Percentiles rank a stretch among this genome's conserved stretches.
Evolutionary conservation across 306 rosid species (phyloP).

Genomic region (Amphicarpaea edgeworthii): DNA sequence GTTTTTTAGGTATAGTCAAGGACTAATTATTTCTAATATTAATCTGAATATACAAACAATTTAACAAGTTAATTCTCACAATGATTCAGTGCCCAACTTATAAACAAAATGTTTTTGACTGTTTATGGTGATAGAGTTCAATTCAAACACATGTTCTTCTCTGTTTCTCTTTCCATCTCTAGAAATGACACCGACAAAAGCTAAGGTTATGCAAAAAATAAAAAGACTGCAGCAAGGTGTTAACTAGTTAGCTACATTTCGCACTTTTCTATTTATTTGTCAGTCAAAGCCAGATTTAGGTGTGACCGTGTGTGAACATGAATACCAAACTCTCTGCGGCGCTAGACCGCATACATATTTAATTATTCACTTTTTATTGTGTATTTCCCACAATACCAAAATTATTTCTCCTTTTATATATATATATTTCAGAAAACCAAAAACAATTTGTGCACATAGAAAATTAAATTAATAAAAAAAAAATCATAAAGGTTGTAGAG

Average conservation of each 20-base stretch:
- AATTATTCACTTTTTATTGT: background rate
- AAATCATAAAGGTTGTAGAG: conserved; percentile 16
- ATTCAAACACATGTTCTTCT: conserved; percentile 51
- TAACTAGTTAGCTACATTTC: conserved; percentile 13
- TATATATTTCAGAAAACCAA: conserved; percentile 25
- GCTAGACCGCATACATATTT: conserved; percentile 8
- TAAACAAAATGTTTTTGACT: background rate
- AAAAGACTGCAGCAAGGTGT: conserved; percentile 26
- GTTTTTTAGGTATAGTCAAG: too few species aligned
- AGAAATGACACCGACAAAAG: conserved; percentile 39
- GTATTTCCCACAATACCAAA: background rate
- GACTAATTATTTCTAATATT: too few species aligned
- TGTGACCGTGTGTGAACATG: conserved; percentile 57
- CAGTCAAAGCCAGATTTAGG: conserved; percentile 29
- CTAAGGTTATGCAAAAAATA: background rate
- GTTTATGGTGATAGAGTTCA: conserved; percentile 36
- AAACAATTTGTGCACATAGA: conserved; percentile 24
- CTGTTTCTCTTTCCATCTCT: conserved; percentile 31
- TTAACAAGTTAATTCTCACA: background rate
- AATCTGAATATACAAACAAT: too few species aligned
- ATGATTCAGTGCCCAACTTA: conserved; percentile 8
- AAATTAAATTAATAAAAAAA: background rate
- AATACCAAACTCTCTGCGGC: conserved; percentile 25
- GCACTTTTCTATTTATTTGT: conserved; percentile 11
- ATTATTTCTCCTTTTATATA: background rate